Base-by-base conservation (phyloP, 306 rosid species). In the Vigna reflexopilosa region DNA sequence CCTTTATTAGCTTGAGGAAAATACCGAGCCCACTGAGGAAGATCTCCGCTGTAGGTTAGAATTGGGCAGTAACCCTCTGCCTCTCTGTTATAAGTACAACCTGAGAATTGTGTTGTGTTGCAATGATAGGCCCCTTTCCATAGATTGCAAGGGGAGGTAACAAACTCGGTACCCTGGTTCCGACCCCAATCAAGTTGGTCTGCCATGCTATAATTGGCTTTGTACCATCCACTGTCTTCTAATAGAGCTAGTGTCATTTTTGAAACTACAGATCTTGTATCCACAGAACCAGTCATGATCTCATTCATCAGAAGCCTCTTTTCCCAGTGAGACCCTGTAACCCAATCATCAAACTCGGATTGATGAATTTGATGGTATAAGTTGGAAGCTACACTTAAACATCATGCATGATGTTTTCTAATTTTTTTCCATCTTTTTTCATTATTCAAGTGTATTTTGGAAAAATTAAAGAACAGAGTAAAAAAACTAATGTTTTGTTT, bases 61-160 rank as follows among this genome's bases (percentile, higher is more conserved):
- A 93, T 93, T 47, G 99, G 99, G 81, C 99, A 96, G 86, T 96
- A 96, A 32, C 99, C 99, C 83, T 96, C 99, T 16, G 99, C 99
- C 90, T 96, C 99, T 84, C 99, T 88, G 84, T 96, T 93, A 85
- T 93, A 96, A 3, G 97, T 96, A 81, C 99, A 96, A 51, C 99
- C 97, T 19, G 99, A 96, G 85, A 77, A 87, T 79, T 96, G 97
- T 50, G 99, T 91, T 64, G 89, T 81, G 89, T 96, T 96, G 89
- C 99, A 96, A 79, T 69, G 98, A 77, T 96, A 96, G 79, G 98
- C 94, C 73, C 97, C 99, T 86, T 96, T 96, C 99, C 98, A 96
- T n/a, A 77, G 76, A 81, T 91, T 93, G 91, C 99, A 96, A 42
- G 97, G 98, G 69, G 90, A 87, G 38, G 91, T 91, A 72, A 93